A percentile compares a stretch with the other conserved stretches of the same genome.
Evolutionary conservation across 2,329 filamentous ascomycete species (phyloP).

Genomic region (Colletotrichum trifolii): DNA sequence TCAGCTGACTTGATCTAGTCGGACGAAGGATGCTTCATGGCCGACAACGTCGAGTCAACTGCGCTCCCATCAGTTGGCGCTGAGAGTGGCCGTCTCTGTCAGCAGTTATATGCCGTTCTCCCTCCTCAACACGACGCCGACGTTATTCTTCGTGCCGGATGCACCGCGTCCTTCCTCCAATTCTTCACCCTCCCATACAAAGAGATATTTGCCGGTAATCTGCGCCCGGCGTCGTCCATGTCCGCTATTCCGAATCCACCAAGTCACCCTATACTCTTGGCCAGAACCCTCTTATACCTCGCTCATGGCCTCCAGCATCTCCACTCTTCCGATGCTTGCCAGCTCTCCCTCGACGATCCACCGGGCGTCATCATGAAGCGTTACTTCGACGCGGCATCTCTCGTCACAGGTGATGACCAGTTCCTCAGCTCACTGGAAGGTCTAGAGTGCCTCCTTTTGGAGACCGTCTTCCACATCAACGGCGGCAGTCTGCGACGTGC

Average conservation of each 20-base stretch:
- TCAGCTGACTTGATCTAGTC: no score
- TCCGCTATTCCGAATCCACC: neutral
- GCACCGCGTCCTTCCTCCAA: neutral
- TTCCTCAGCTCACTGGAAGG: conserved; percentile 51
- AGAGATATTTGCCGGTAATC: conserved; percentile 4
- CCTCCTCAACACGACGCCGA: neutral
- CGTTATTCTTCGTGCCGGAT: neutral
- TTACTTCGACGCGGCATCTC: conserved; percentile 44
- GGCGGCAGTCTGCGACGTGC: conserved; percentile 52
- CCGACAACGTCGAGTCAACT: neutral
- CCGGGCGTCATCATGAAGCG: conserved; percentile 43
- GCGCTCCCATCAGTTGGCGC: neutral
- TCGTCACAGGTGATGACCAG: conserved; percentile 48
- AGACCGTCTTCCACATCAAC: conserved; percentile 50
- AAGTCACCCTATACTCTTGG: conserved; percentile 4
- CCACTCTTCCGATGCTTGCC: conserved; percentile 38
- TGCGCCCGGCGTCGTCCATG: neutral
- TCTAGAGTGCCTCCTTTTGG: conserved; percentile 55
- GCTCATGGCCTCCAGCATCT: conserved; percentile 16
- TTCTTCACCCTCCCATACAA: conserved; percentile 3
- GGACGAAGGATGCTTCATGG: no score
- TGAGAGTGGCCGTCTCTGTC: neutral
- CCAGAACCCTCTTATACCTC: conserved; percentile 2
- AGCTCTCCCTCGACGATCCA: conserved; percentile 38
- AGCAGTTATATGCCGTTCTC: neutral